Percentiles rank a stretch among this genome's conserved stretches.
Conservation (phyloP, 306 rosid species). For the Vigna mungo region DNA sequence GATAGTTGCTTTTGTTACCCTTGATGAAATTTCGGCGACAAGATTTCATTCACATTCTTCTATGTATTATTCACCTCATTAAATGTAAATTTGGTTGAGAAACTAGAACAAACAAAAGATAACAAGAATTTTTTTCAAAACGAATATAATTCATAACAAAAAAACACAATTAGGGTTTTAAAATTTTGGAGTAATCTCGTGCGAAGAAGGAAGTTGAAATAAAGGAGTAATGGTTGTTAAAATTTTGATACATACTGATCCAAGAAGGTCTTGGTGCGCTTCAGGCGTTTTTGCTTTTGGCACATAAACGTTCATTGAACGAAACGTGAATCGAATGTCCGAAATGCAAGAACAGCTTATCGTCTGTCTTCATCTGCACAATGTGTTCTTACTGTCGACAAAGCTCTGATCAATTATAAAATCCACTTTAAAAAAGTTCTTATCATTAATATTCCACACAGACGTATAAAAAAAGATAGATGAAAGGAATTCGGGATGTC, state of each 20-base stretch:
- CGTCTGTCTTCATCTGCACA: slow-evolving; percentile 47
- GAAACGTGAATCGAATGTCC: slow-evolving; percentile 19
- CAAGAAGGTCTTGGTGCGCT: slow-evolving; percentile 33
- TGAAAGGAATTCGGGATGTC: not conserved
- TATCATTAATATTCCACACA: not conserved
- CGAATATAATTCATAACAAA: too few species aligned
- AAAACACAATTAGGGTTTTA: not conserved
- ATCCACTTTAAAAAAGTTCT: slow-evolving; percentile 20
- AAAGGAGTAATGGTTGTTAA: slow-evolving; percentile 13
- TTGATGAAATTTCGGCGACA: not conserved
- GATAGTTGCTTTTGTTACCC: not conserved
- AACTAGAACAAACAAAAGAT: not conserved
- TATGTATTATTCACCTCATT: not conserved
- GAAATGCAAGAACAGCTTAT: slow-evolving; percentile 29
- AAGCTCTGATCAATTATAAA: slow-evolving; percentile 24
- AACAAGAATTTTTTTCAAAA: not conserved
- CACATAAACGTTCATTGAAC: slow-evolving; percentile 46
- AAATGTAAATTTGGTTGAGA: too few species aligned
- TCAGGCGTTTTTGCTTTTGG: slow-evolving; percentile 10
- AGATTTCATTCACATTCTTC: not conserved
- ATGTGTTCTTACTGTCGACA: not conserved
- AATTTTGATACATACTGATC: slow-evolving; percentile 14
- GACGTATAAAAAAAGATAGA: not conserved
- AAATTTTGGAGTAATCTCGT: not conserved
- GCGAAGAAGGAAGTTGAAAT: not conserved